These are phyloP conservation scores for Geranomyces michiganensis DNA, from an alignment of 192 early-diverging fungal genomes.

Conservation along the genomic window DNA sequence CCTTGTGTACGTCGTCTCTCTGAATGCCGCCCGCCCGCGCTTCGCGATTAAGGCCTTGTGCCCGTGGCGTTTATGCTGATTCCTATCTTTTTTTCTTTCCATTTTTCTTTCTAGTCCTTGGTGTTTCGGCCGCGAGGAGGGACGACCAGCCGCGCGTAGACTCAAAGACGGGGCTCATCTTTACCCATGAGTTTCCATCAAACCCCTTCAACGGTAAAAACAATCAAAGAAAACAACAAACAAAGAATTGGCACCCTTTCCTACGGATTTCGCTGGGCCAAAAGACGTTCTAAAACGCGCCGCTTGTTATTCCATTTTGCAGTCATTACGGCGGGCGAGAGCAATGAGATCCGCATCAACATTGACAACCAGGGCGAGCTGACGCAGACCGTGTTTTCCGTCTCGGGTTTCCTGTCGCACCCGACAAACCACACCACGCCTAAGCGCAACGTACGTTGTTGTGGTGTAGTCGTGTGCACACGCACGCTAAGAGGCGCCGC, in stretches of 20 bases:
- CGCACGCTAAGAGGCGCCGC: no score
- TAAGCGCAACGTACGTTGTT: slow-evolving; percentile 29
- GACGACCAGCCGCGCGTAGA: slow-evolving; percentile 4
- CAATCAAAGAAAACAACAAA: no score
- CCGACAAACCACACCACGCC: slow-evolving; percentile 11
- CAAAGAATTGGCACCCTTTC: no score
- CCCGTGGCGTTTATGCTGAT: not conserved
- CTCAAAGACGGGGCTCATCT: slow-evolving; percentile 6
- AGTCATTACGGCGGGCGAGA: slow-evolving; percentile 27
- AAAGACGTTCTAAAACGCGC: not conserved
- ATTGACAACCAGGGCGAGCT: slow-evolving; percentile 26
- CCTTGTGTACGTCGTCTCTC: not conserved
- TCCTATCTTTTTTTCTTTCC: not conserved
- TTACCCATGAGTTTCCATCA: slow-evolving; percentile 27
- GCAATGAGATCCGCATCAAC: slow-evolving; percentile 6
- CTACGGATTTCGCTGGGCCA: no score
- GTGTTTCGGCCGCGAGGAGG: not conserved
- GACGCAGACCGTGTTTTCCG: slow-evolving; percentile 17
- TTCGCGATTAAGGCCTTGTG: not conserved
- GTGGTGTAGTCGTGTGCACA: no score
- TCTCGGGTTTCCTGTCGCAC: slow-evolving; percentile 25
- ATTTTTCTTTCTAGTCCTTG: not conserved
- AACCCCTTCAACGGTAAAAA: slow-evolving; percentile 32
- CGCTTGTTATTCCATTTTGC: not conserved
- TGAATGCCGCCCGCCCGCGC: not conserved